Conservation (phyloP, 257 asterid species). For the Nemophila menziesii region DNA sequence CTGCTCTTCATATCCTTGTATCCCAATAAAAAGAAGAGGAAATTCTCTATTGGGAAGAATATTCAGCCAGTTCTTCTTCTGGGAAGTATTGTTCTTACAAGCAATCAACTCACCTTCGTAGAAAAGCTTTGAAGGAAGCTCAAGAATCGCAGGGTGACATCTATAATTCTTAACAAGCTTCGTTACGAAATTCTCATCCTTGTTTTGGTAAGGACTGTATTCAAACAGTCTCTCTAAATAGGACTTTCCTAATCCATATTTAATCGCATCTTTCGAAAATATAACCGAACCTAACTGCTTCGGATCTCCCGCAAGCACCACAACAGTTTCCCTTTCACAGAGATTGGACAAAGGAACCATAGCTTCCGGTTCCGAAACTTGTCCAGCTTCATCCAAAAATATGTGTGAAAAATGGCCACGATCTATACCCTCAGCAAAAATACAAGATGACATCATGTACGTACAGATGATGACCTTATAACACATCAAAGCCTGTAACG, state of each 20-base stretch:
- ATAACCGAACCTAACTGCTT: slow-evolving; percentile 82
- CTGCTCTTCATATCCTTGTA: slow-evolving; percentile 86
- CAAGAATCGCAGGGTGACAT: slow-evolving; percentile 55
- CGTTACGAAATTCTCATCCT: slow-evolving; percentile 32
- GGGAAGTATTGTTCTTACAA: slow-evolving; percentile 33
- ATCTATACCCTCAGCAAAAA: slow-evolving; percentile 50
- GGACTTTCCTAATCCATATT: slow-evolving; percentile 58
- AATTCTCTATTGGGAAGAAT: slow-evolving; percentile 56
- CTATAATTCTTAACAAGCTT: slow-evolving; percentile 63
- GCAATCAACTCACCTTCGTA: slow-evolving; percentile 55
- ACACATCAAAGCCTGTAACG: slow-evolving; percentile 25
- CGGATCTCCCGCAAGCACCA: slow-evolving; percentile 94
- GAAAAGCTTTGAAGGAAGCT: slow-evolving; percentile 68
- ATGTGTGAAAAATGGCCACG: slow-evolving; percentile 69
- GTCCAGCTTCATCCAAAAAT: slow-evolving; percentile 96
- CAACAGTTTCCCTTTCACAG: slow-evolving; percentile 26
- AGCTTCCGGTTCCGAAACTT: slow-evolving; percentile 91
- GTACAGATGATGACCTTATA: slow-evolving; percentile 61
- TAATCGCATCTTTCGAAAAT: slow-evolving; percentile 53
- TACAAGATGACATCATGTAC: slow-evolving; percentile 56
- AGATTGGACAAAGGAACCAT: slow-evolving; percentile 77
- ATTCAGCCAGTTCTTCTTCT: slow-evolving; percentile 25
- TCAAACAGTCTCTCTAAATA: slow-evolving; percentile 69
- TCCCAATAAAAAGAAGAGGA: slow-evolving; percentile 68
- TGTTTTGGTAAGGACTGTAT: slow-evolving; percentile 26